A percentile compares a stretch with the other conserved stretches of the same genome.
Evolutionary conservation across 768 basidiomycete species (phyloP).

Genomic region (Lentinula detonsa): DNA sequence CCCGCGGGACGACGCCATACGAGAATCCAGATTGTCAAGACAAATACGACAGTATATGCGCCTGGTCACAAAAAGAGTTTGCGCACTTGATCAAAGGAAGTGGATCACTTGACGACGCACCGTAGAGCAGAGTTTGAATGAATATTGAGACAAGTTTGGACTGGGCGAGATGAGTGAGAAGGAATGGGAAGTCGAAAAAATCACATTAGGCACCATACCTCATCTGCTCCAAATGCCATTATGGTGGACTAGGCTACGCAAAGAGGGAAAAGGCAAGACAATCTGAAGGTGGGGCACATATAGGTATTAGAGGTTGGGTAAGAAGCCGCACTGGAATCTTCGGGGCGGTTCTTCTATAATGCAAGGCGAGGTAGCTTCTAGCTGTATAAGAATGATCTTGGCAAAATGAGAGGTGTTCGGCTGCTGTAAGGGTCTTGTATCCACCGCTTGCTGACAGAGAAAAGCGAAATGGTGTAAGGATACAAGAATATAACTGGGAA

Average conservation of each 20-base stretch:
- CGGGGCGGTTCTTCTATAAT: not conserved
- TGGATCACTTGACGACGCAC: conserved; percentile 2
- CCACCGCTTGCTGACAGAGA: not conserved
- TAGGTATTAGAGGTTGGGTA: not conserved
- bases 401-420: not conserved
- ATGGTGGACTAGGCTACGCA: not conserved
- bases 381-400: not conserved
- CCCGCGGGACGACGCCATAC: conserved; percentile 17
- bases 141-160: conserved; percentile 22
- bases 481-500: not conserved
- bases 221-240: conserved; percentile 9
- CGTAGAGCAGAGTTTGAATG: conserved; percentile 21
- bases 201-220: not conserved
- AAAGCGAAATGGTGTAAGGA: not conserved
- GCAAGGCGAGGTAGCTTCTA: not conserved
- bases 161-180: conserved; percentile 3
- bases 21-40: conserved; percentile 24
- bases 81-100: not conserved
- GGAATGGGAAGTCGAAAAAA: not conserved
- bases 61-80: conserved; percentile 12
- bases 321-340: not conserved
- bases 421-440: not conserved
- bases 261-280: not conserved
- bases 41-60: conserved; percentile 22
- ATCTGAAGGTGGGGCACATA: not conserved